phyloP scores from a whole-genome alignment of 176 grass and related monocot genomes.

The Phragmites australis region DNA sequence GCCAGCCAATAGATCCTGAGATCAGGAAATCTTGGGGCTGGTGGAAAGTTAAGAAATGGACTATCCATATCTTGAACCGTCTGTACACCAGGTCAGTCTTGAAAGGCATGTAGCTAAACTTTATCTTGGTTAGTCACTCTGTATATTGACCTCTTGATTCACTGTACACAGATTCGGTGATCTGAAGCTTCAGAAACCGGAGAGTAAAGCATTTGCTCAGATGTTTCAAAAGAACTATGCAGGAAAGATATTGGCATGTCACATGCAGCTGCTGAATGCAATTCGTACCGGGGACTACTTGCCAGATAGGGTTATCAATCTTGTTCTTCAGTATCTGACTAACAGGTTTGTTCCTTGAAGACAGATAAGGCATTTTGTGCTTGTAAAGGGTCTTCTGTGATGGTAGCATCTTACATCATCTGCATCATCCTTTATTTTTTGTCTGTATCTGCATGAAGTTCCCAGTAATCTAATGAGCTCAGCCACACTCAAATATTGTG shows the following conservation, averaged over 20 bases:
- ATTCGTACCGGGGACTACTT: constrained; percentile 89
- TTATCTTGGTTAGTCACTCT: constrained; percentile 28
- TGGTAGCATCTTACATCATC: neutral
- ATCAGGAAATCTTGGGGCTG: constrained; percentile 82
- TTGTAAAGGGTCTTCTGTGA: constrained; percentile 4
- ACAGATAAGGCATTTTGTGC: constrained; percentile 10
- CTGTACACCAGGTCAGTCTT: constrained; percentile 76
- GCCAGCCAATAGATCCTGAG: constrained; percentile 76
- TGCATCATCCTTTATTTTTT: neutral
- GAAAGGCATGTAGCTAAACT: neutral
- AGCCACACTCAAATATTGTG: neutral
- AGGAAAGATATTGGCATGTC: constrained; percentile 84
- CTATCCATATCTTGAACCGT: constrained; percentile 83
- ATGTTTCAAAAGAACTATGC: constrained; percentile 94
- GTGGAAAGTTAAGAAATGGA: constrained; percentile 98
- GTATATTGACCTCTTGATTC: constrained; percentile 20
- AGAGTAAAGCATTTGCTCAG: constrained; percentile 90
- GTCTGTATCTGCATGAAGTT: neutral
- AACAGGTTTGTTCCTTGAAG: constrained; percentile 63
- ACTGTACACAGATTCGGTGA: constrained; percentile 74
- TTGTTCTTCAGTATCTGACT: constrained; percentile 92
- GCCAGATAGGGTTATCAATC: constrained; percentile 91
- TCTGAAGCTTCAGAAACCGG: constrained; percentile 89
- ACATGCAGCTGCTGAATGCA: constrained; percentile 79
- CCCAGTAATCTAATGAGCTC: neutral